Evolutionary conservation across 129 eudicot species (phyloP), one percentile per base, ranked within the genome.

Genomic region (Lonicera japonica): DNA sequence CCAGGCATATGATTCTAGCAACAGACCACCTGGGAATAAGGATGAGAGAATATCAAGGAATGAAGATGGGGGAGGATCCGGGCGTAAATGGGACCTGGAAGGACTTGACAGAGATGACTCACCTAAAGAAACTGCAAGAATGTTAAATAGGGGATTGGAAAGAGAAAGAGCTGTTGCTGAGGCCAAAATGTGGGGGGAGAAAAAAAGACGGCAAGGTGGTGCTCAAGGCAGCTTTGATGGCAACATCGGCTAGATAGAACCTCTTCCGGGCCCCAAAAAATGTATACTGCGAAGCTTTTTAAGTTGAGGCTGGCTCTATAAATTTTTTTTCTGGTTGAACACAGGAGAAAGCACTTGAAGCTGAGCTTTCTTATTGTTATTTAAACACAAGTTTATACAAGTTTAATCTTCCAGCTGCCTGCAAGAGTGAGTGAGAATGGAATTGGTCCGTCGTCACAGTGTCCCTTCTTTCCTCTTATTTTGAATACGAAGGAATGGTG

Each of bases 181-280:
- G 82, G 96, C 99, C 2, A 92, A 88, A 64, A 85, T 92, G 95
- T 92, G 99, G 99, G 95, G 95, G 8, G 99, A 79, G 54, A 83
- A 86, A 29, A 82, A 92, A 40, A 80, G 95, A 72, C 75, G 95
- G 21, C 89, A 83, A 60, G 81, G 70, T 59, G 81, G 70, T 59
- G 86, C 78, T 36, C 83, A 77, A 74, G 90, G 91, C 20, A 86
- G 86, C 79, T 80, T 77, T 61, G 95, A 88, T 75, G 87, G 75
- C 4, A 77, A 63, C 53, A 75, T 67, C 13, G 77, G 75, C 36
- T 61, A 65, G 69, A 5, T 11, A 0, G 51, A 1, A 16, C 21
- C 34, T 7, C 11, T 21, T 9, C 17, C 24, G 25, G 48, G 43
- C 23, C 23, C 36, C 29, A 23, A 48, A 22, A 39, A 40, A 56